These are phyloP conservation scores for Sporothrix humicola DNA, from an alignment of 2,329 filamentous ascomycete genomes.

Conservation along the genomic window DNA sequence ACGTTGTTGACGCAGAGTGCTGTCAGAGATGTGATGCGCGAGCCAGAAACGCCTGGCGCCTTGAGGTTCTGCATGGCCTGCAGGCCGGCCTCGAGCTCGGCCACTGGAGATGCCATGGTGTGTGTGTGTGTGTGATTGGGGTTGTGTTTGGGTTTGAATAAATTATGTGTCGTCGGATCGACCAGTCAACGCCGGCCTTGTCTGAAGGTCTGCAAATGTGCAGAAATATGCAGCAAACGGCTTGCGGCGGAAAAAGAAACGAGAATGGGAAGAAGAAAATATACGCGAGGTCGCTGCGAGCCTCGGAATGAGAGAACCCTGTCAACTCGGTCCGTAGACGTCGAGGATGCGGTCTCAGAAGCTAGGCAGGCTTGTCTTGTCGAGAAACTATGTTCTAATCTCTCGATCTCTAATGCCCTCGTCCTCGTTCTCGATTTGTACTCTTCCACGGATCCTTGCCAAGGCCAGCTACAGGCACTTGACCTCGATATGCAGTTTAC, in stretches of 20 bases:
- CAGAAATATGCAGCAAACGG: slow-evolving; percentile 21
- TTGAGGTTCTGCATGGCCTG: slow-evolving; percentile 91
- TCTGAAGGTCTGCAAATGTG: slow-evolving; percentile 14
- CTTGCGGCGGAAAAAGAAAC: not conserved
- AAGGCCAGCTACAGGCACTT: slow-evolving; percentile 18
- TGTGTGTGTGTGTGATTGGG: slow-evolving; percentile 7
- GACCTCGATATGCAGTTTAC: slow-evolving; percentile 23
- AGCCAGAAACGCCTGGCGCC: slow-evolving; percentile 90
- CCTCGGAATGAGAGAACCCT: not conserved
- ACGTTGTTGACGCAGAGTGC: slow-evolving; percentile 86
- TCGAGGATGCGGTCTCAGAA: slow-evolving; percentile 13
- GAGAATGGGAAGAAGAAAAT: too few relatives aligned
- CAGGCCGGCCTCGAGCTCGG: slow-evolving; percentile 87
- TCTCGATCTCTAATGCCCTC: not conserved
- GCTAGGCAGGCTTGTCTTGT: not conserved
- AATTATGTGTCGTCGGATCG: not conserved
- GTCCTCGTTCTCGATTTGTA: not conserved
- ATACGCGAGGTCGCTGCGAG: slow-evolving; percentile 18
- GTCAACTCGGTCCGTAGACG: slow-evolving; percentile 19
- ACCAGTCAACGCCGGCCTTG: slow-evolving; percentile 8
- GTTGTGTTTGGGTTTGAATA: not conserved
- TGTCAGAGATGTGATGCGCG: slow-evolving; percentile 87
- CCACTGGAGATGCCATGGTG: slow-evolving; percentile 78
- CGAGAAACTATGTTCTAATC: not conserved
- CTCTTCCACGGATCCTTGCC: slow-evolving; percentile 20